A percentile compares a stretch with the other conserved stretches of the same genome.
These are phyloP conservation scores for Dioscorea cayenensis DNA, from an alignment of 116 monocot species.

Conservation along the genomic window DNA sequence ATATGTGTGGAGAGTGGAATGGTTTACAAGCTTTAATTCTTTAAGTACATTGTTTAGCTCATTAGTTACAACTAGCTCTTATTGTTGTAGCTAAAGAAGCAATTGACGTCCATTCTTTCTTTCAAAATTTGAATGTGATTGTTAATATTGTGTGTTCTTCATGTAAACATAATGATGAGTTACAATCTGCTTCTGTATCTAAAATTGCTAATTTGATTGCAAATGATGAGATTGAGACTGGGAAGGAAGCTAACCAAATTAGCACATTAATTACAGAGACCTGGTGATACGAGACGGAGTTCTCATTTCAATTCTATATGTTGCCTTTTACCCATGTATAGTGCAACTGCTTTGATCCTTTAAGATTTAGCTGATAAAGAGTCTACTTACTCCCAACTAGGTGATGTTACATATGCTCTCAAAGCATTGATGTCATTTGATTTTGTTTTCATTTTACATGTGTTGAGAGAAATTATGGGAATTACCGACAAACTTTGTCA, in stretches of 20 bases:
- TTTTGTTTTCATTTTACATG: too few relatives aligned
- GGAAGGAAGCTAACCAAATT: conserved; percentile 9
- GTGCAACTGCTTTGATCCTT: background rate
- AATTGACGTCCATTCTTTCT: conserved; percentile 3
- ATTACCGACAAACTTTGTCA: too few relatives aligned
- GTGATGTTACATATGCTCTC: background rate
- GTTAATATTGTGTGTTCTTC: background rate
- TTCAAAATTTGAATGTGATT: conserved; percentile 5
- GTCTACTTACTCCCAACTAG: background rate
- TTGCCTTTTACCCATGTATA: too few relatives aligned
- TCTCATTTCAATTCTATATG: conserved; percentile 10
- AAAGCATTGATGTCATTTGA: too few relatives aligned
- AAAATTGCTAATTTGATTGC: background rate
- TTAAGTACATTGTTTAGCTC: conserved; percentile 12
- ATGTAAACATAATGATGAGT: conserved; percentile 7
- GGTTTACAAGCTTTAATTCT: conserved; percentile 5
- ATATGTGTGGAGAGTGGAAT: conserved; percentile 7
- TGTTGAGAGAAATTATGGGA: too few relatives aligned
- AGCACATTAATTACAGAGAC: background rate
- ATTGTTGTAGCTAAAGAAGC: conserved; percentile 6
- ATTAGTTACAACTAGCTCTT: conserved; percentile 4
- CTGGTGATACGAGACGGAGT: conserved; percentile 11
- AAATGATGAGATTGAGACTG: conserved; percentile 11
- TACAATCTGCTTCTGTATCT: conserved; percentile 3
- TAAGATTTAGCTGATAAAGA: background rate